These are phyloP conservation scores for Rubia tinctorum DNA, from an alignment of 305 asterid species.

Conservation along the genomic window DNA sequence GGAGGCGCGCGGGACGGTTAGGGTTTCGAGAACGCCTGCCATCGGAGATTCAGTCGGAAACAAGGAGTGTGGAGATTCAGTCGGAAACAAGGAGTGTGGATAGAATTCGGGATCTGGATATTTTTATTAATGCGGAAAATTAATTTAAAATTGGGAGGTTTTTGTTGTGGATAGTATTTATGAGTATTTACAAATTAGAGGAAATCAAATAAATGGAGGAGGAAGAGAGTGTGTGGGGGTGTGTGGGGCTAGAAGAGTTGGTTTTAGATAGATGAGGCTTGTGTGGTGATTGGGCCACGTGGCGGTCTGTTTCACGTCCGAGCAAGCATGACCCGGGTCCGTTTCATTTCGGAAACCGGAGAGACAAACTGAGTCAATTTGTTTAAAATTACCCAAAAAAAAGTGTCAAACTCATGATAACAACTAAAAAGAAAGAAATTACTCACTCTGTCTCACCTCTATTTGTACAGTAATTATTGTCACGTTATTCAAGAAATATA, in stretches of 20 bases:
- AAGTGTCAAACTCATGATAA: too few species aligned
- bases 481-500: too few species aligned
- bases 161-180: background rate
- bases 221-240: slow-evolving; percentile 16
- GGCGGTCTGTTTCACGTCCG: background rate
- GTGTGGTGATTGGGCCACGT: slow-evolving; percentile 11
- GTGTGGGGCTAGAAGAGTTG: slow-evolving; percentile 38
- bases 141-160: background rate
- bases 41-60: slow-evolving; percentile 23
- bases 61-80: slow-evolving; percentile 10
- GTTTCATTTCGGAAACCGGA: too few species aligned
- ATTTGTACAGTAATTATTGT: too few species aligned
- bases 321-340: background rate
- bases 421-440: too few species aligned
- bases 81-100: background rate
- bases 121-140: background rate
- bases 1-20: slow-evolving; percentile 64
- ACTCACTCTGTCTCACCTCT: too few species aligned
- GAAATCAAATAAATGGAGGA: slow-evolving; percentile 8
- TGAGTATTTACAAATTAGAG: background rate
- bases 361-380: too few species aligned
- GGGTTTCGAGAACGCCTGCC: slow-evolving; percentile 71
- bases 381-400: too few species aligned
- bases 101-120: background rate
- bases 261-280: slow-evolving; percentile 25